A percentile compares a stretch with the other conserved stretches of the same genome.
Conservation (phyloP, 169 alveolate genomes). For the Besnoitia besnoiti region DNA sequence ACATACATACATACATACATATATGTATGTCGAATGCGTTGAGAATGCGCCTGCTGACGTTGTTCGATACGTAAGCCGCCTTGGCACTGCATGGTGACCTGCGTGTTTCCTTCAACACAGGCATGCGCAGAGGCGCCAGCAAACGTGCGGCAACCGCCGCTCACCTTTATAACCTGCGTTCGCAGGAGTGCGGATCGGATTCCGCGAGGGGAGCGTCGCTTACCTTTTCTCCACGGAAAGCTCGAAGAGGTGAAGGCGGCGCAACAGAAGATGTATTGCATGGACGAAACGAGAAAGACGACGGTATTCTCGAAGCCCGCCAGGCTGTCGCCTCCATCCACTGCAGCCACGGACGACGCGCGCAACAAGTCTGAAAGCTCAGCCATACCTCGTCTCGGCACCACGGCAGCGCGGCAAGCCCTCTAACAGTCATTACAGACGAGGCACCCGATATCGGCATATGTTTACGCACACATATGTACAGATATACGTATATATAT, state of each 20-base stretch:
- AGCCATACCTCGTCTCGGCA: too few relatives aligned
- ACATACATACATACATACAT: slow-evolving; percentile 7
- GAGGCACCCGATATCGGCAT: neutral
- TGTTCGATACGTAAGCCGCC: too few relatives aligned
- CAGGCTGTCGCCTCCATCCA: neutral
- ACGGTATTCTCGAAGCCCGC: slow-evolving; percentile 20
- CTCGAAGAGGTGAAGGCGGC: slow-evolving; percentile 32
- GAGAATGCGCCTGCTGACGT: neutral
- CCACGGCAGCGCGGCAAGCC: too few relatives aligned
- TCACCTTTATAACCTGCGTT: too few relatives aligned
- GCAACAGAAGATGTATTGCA: slow-evolving; percentile 25
- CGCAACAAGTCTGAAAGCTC: too few relatives aligned
- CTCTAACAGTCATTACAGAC: too few relatives aligned
- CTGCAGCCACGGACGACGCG: neutral
- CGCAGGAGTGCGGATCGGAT: too few relatives aligned
- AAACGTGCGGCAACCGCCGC: too few relatives aligned
- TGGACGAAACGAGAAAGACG: slow-evolving; percentile 4
- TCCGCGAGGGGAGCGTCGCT: neutral
- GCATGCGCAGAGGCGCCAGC: too few relatives aligned
- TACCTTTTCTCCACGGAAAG: slow-evolving; percentile 33
- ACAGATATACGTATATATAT: neutral
- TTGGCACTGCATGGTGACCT: too few relatives aligned
- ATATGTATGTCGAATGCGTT: neutral
- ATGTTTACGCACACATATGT: neutral
- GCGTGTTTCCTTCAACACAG: too few relatives aligned